These are phyloP conservation scores for Jaltomata sinuosa DNA, from an alignment of 257 asterid species.

Conservation along the genomic window DNA sequence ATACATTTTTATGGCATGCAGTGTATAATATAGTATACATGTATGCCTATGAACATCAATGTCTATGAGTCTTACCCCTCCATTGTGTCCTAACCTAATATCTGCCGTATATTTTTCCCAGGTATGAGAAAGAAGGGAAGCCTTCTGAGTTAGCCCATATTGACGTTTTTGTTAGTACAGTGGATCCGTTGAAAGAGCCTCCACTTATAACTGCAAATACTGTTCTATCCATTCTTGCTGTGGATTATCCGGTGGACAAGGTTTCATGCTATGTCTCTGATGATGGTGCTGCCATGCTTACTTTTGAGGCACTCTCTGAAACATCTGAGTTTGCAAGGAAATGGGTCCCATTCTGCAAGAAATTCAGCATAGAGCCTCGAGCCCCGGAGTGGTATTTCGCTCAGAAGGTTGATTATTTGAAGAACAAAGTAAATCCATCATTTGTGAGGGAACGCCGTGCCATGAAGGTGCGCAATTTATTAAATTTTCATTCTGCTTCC, in stretches of 20 bases:
- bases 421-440: constrained; percentile 61
- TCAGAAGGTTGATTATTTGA: constrained; percentile 72
- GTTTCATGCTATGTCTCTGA: constrained; percentile 89
- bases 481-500: background rate
- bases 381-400: constrained; percentile 93
- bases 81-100: background rate
- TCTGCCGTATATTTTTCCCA: constrained; percentile 6
- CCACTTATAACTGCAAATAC: constrained; percentile 91
- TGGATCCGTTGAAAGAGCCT: constrained; percentile 85
- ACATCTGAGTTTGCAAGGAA: constrained; percentile 79
- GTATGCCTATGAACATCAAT: background rate
- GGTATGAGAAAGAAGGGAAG: constrained; percentile 64
- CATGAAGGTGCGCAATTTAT: constrained; percentile 53
- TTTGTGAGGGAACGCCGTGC: constrained; percentile 94
- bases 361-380: constrained; percentile 68
- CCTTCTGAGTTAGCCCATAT: constrained; percentile 49
- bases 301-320: constrained; percentile 89
- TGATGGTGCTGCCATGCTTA: constrained; percentile 91
- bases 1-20: background rate
- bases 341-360: constrained; percentile 96
- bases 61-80: background rate
- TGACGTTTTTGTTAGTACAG: constrained; percentile 75
- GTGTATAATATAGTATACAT: background rate
- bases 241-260: constrained; percentile 79
- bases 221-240: constrained; percentile 81